Conservation (phyloP, 2,329 filamentous ascomycete genomes). For the Calcarisporium arbuscula region DNA sequence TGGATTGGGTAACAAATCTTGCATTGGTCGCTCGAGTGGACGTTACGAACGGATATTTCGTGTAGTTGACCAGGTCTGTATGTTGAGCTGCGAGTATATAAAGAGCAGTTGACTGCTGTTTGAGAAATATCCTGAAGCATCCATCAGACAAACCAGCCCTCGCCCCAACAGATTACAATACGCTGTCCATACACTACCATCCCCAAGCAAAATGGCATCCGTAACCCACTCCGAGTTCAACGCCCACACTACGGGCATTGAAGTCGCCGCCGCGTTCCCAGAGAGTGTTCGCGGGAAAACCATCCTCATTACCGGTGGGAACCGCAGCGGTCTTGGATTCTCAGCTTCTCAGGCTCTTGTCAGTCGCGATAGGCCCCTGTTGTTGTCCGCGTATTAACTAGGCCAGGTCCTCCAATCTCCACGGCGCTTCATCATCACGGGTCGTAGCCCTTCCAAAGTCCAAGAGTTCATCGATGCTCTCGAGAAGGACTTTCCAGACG, state of each 20-base stretch:
- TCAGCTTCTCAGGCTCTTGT: slow-evolving; percentile 24
- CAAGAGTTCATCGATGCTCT: slow-evolving; percentile 30
- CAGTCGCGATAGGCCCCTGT: background rate
- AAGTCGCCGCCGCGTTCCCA: slow-evolving; percentile 15
- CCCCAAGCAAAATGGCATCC: too few species aligned
- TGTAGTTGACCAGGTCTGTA: background rate
- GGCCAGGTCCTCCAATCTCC: slow-evolving; percentile 20
- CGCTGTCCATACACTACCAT: too few species aligned
- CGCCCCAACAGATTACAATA: too few species aligned
- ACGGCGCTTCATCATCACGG: slow-evolving; percentile 31
- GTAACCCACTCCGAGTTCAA: slow-evolving; percentile 15
- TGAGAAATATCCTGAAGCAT: too few species aligned
- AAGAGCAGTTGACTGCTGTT: too few species aligned
- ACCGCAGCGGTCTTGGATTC: slow-evolving; percentile 28
- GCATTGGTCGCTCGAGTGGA: slow-evolving; percentile 4
- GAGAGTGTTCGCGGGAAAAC: slow-evolving; percentile 22
- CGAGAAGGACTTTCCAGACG: slow-evolving; percentile 19
- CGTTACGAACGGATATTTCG: too few species aligned
- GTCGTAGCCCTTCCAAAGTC: slow-evolving; percentile 30
- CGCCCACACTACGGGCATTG: slow-evolving; percentile 11
- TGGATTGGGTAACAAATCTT: slow-evolving; percentile 9
- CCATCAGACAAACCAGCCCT: too few species aligned
- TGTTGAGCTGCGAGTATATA: slow-evolving; percentile 7
- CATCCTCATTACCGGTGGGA: slow-evolving; percentile 30
- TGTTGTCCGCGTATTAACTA: background rate